Evolutionary conservation across 257 asterid genomes (phyloP).

Genomic region (Nicotiana benthamiana): DNA sequence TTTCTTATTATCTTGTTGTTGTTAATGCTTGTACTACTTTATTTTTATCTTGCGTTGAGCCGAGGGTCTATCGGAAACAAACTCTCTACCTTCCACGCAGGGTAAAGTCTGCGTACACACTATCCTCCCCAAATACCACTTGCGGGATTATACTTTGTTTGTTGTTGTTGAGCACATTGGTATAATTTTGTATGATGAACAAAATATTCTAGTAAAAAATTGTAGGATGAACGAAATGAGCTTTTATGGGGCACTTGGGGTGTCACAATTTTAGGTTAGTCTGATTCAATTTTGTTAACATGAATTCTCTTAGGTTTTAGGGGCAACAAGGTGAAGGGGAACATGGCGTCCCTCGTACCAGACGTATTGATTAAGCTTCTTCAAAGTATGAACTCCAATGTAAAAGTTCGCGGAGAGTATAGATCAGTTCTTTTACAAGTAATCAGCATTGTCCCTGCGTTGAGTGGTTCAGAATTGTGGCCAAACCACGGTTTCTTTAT

Average conservation of each 20-base stretch:
- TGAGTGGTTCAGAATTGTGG: conserved; percentile 59
- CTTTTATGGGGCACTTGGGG: no score
- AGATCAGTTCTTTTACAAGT: conserved; percentile 70
- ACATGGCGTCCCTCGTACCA: conserved; percentile 77
- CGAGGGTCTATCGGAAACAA: no score
- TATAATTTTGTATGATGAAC: neutral
- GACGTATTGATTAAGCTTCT: conserved; percentile 81
- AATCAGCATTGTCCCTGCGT: conserved; percentile 84
- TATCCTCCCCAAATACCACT: no score
- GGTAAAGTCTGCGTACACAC: no score
- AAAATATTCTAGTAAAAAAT: neutral
- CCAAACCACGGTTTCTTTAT: conserved; percentile 84
- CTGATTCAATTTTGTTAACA: neutral
- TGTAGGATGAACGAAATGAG: neutral
- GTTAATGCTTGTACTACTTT: no score
- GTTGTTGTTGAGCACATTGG: no score
- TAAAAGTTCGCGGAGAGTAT: conserved; percentile 64
- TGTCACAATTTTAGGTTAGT: no score
- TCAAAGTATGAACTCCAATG: conserved; percentile 53
- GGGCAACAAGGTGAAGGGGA: neutral
- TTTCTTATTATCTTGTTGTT: no score
- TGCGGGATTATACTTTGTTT: no score
- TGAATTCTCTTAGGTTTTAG: neutral
- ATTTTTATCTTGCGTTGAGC: no score
- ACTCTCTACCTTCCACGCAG: no score